Percentiles rank a stretch among this genome's conserved stretches.
These are phyloP conservation scores for Fusarium chlamydosporum DNA, from an alignment of 2,329 filamentous ascomycete species.

Conservation along the genomic window DNA sequence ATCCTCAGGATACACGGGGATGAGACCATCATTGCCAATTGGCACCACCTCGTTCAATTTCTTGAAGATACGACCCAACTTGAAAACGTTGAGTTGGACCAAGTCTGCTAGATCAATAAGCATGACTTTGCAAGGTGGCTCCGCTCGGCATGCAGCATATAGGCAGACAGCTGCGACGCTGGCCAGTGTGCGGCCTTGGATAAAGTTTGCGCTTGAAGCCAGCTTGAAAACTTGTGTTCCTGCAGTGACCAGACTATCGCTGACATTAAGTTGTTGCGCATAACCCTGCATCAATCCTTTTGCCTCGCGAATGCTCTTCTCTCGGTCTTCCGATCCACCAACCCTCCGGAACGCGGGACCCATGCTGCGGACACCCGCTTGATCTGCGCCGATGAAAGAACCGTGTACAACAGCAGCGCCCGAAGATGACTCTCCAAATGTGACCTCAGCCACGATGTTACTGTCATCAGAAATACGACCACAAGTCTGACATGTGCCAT, in stretches of 20 bases:
- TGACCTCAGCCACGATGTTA: constrained; percentile 92
- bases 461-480: constrained; percentile 86
- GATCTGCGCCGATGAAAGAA: constrained; percentile 86
- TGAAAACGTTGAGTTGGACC: constrained; percentile 87
- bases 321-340: constrained; percentile 70
- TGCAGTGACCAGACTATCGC: constrained; percentile 73
- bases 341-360: constrained; percentile 73
- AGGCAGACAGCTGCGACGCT: constrained; percentile 92
- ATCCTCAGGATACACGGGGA: constrained; percentile 86
- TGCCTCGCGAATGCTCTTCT: constrained; percentile 72
- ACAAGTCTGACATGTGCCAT: constrained; percentile 84
- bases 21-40: constrained; percentile 74
- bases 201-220: constrained; percentile 80
- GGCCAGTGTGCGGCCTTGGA: constrained; percentile 86
- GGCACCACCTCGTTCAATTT: constrained; percentile 80
- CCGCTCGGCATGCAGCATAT: constrained; percentile 87
- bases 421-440: constrained; percentile 87
- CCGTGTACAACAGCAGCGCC: constrained; percentile 93
- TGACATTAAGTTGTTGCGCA: constrained; percentile 70
- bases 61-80: constrained; percentile 91
- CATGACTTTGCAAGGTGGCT: constrained; percentile 86
- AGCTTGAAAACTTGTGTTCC: constrained; percentile 83
- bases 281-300: constrained; percentile 73
- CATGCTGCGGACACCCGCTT: constrained; percentile 80
- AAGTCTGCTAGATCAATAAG: constrained; percentile 96